Conservation (phyloP, 441 rosid genomes). For the Pelargonium myrrhifolium region DNA sequence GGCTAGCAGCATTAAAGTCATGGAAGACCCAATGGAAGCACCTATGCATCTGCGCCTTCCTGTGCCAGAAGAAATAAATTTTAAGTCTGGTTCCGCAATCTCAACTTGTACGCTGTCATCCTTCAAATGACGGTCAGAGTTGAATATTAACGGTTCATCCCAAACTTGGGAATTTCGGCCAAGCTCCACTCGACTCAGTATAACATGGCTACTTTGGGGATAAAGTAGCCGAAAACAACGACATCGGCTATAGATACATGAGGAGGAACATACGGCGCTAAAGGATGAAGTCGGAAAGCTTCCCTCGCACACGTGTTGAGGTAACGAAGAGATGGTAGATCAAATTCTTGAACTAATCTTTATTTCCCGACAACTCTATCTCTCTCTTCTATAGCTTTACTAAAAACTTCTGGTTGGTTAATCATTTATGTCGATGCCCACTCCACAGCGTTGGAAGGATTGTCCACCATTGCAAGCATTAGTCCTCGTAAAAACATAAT, state of each 20-base stretch:
- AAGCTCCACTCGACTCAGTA: conserved; percentile 35
- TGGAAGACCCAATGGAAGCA: too few relatives aligned
- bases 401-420: conserved; percentile 28
- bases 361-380: conserved; percentile 38
- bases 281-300: conserved; percentile 39
- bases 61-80: too few relatives aligned
- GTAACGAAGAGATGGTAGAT: conserved; percentile 30
- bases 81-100: too few relatives aligned
- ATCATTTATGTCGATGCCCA: conserved; percentile 45
- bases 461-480: conserved; percentile 38
- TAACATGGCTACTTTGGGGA: conserved; percentile 42
- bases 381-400: conserved; percentile 34
- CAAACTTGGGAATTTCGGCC: conserved; percentile 29
- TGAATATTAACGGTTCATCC: too few relatives aligned
- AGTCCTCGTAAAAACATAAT: conserved; percentile 22
- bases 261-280: conserved; percentile 34
- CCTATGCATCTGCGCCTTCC: too few relatives aligned
- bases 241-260: conserved; percentile 27
- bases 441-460: conserved; percentile 35
- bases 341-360: conserved; percentile 38
- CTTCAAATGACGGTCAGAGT: too few relatives aligned
- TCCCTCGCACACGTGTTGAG: conserved; percentile 40
- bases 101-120: too few relatives aligned
- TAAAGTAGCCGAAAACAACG: conserved; percentile 30
- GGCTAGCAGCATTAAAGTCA: too few relatives aligned